Evolutionary conservation across 441 rosid genomes (phyloP).

Genomic region (Gossypium davidsonii): DNA sequence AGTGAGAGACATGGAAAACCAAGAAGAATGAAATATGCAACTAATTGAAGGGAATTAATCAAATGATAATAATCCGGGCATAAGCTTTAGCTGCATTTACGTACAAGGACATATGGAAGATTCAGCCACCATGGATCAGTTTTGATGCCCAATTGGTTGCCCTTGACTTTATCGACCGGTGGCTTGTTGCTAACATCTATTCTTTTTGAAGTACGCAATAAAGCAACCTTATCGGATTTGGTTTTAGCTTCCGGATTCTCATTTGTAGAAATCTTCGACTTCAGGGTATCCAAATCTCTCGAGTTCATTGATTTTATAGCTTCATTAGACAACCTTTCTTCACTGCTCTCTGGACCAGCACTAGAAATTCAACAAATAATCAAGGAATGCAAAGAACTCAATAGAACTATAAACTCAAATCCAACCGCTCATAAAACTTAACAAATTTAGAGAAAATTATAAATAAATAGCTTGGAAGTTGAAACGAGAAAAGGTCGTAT

Average conservation of each 20-base stretch:
- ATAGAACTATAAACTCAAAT: neutral
- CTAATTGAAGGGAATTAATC: neutral
- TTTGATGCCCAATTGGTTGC: constrained; percentile 25
- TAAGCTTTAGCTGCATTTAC: constrained; percentile 17
- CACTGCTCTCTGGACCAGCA: constrained; percentile 30
- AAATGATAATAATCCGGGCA: neutral
- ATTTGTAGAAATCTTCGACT: constrained; percentile 15
- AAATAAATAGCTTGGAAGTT: neutral
- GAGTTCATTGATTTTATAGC: constrained; percentile 25
- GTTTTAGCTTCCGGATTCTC: constrained; percentile 22
- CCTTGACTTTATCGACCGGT: constrained; percentile 14
- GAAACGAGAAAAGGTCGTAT: neutral
- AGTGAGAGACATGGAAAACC: neutral
- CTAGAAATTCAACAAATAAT: constrained; percentile 33
- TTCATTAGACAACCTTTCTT: constrained; percentile 21
- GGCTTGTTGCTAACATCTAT: constrained; percentile 23
- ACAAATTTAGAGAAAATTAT: neutral
- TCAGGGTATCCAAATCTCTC: constrained; percentile 10
- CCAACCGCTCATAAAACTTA: neutral
- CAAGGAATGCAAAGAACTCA: constrained; percentile 1
- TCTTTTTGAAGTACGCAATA: constrained; percentile 23
- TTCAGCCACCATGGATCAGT: constrained; percentile 65
- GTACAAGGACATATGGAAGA: constrained; percentile 66
- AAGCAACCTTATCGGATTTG: constrained; percentile 15
- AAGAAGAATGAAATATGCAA: neutral